These are phyloP conservation scores for Penicillium sp. DNA, from an alignment of 2,329 filamentous ascomycete species.

Conservation along the genomic window DNA sequence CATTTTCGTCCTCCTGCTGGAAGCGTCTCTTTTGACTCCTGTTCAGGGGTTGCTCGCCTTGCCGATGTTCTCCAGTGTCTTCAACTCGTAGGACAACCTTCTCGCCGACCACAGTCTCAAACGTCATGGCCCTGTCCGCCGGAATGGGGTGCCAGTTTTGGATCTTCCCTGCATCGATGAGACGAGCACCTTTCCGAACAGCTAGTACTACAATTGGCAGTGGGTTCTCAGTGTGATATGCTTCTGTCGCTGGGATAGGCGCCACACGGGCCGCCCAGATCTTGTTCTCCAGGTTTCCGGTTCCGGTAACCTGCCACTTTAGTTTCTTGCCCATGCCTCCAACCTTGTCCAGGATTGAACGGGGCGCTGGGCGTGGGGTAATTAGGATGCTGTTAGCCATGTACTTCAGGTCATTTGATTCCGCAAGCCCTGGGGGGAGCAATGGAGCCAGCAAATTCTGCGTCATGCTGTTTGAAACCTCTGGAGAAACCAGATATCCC, in stretches of 20 bases:
- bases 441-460: slow-evolving; percentile 59
- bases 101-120: slow-evolving; percentile 83
- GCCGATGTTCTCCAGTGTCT: slow-evolving; percentile 56
- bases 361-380: slow-evolving; percentile 71
- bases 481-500: slow-evolving; percentile 75
- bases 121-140: slow-evolving; percentile 67
- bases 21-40: slow-evolving; percentile 58
- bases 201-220: slow-evolving; percentile 80
- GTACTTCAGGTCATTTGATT: slow-evolving; percentile 69
- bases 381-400: slow-evolving; percentile 93
- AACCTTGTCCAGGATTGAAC: slow-evolving; percentile 73
- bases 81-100: slow-evolving; percentile 82
- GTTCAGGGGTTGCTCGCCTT: slow-evolving; percentile 56
- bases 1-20: slow-evolving; percentile 61
- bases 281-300: slow-evolving; percentile 71
- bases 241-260: slow-evolving; percentile 66
- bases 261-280: slow-evolving; percentile 84
- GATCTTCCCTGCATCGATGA: slow-evolving; percentile 78
- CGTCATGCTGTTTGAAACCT: slow-evolving; percentile 71
- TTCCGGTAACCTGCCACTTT: slow-evolving; percentile 78
- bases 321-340: slow-evolving; percentile 84
- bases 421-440: slow-evolving; percentile 61
- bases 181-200: slow-evolving; percentile 70
- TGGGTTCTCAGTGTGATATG: slow-evolving; percentile 75
- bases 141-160: slow-evolving; percentile 78